These are phyloP conservation scores for Suillus luteus DNA, from an alignment of 768 basidiomycete species.

Conservation along the genomic window DNA sequence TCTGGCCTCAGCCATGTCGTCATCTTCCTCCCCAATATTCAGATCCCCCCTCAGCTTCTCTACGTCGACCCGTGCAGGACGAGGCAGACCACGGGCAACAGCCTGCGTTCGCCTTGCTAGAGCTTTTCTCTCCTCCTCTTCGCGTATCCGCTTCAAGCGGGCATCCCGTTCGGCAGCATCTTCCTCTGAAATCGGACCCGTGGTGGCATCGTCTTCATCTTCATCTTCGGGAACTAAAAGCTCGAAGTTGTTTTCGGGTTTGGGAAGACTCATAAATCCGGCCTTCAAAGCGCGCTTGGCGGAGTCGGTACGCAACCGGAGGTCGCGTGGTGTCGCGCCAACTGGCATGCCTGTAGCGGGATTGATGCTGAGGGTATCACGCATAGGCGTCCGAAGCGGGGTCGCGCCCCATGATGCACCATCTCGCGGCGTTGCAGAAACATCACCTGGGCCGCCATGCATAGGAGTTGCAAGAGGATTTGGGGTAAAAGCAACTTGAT, in stretches of 20 bases:
- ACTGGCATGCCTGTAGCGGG: slow-evolving; percentile 56
- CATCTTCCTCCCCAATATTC: slow-evolving; percentile 47
- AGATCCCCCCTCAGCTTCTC: slow-evolving; percentile 63
- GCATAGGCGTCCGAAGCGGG: slow-evolving; percentile 91
- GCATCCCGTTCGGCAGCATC: slow-evolving; percentile 95
- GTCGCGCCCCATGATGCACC: slow-evolving; percentile 55
- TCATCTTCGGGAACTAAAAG: slow-evolving; percentile 90
- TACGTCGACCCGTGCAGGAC: slow-evolving; percentile 83
- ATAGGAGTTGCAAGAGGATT: slow-evolving; percentile 93
- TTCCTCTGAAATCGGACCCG: slow-evolving; percentile 50
- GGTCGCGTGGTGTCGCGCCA: slow-evolving; percentile 77
- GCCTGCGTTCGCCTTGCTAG: slow-evolving; percentile 81
- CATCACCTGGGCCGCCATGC: slow-evolving; percentile 44
- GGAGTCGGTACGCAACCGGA: slow-evolving; percentile 59
- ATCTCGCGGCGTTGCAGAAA: slow-evolving; percentile 57
- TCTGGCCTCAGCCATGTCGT: slow-evolving; percentile 52
- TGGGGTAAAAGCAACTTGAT: slow-evolving; percentile 88
- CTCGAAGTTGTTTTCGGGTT: slow-evolving; percentile 97
- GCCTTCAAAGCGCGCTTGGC: slow-evolving; percentile 77
- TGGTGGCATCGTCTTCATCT: slow-evolving; percentile 43
- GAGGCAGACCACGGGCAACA: slow-evolving; percentile 81
- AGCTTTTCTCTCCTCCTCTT: slow-evolving; percentile 77
- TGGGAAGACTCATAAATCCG: slow-evolving; percentile 83
- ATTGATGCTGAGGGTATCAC: slow-evolving; percentile 92
- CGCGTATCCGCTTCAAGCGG: slow-evolving; percentile 58